Conservation (phyloP, 1,284 basidiomycete species). For the Ustilago tritici region DNA sequence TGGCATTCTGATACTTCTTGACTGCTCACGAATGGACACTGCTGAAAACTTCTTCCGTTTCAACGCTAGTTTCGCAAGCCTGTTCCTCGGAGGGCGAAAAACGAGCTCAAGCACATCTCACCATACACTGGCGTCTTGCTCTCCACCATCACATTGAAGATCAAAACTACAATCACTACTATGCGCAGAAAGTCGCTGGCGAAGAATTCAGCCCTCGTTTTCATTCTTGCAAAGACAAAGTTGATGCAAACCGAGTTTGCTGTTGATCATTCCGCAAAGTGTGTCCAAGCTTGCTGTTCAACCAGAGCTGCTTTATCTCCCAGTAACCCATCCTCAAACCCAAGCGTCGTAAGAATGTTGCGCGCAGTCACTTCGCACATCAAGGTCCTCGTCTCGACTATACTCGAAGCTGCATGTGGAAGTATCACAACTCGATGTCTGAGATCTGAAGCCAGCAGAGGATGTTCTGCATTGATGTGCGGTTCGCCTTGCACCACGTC, state of each 20-base stretch:
- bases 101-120: too few relatives aligned
- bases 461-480: constrained; percentile 17
- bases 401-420: constrained; percentile 31
- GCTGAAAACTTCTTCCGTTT: too few relatives aligned
- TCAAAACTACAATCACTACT: too few relatives aligned
- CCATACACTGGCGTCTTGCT: too few relatives aligned
- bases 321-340: constrained; percentile 15
- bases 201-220: not conserved
- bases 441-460: constrained; percentile 21
- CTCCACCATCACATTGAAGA: too few relatives aligned
- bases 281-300: constrained; percentile 30
- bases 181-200: not conserved
- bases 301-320: constrained; percentile 17
- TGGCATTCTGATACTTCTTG: too few relatives aligned
- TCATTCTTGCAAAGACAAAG: not conserved
- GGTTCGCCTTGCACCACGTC: constrained; percentile 40
- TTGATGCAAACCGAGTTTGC: not conserved
- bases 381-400: constrained; percentile 22
- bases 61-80: too few relatives aligned
- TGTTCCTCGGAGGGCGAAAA: too few relatives aligned
- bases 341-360: constrained; percentile 26
- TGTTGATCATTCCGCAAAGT: constrained; percentile 13
- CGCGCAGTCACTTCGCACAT: constrained; percentile 33
- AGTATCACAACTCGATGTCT: constrained; percentile 25
- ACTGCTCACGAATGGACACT: too few relatives aligned